Conservation (phyloP, 129 eudicot species). For the Rutidosis leptorrhynchoides region DNA sequence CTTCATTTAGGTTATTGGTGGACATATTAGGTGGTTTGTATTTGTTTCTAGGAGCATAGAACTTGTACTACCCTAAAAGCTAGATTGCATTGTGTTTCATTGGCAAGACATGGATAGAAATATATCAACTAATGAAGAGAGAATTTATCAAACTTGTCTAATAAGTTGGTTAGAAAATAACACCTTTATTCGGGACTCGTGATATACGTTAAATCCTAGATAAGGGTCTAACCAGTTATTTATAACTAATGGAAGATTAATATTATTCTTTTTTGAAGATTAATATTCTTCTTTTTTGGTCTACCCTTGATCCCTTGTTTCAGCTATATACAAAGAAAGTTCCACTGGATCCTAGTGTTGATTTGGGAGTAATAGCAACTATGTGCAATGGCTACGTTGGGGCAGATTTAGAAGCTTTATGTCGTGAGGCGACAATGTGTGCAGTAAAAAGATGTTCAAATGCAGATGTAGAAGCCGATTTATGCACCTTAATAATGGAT, state of each 20-base stretch:
- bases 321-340: conserved; percentile 84
- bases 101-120: neutral
- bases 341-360: conserved; percentile 62
- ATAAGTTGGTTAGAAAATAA: neutral
- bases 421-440: conserved; percentile 76
- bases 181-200: neutral
- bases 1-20: neutral
- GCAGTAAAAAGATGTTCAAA: conserved; percentile 45
- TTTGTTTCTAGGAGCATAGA: conserved; percentile 5
- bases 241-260: neutral
- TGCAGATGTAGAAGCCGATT: conserved; percentile 31
- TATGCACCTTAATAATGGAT: conserved; percentile 51
- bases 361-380: conserved; percentile 68
- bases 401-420: conserved; percentile 93
- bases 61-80: conserved; percentile 18
- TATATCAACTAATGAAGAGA: neutral
- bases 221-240: neutral
- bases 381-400: conserved; percentile 93
- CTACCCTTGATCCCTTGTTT: neutral
- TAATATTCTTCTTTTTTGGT: neutral
- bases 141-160: neutral
- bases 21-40: neutral
- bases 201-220: neutral
- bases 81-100: neutral
- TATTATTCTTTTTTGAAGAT: neutral